Evolutionary conservation across 352 stramenopile genomes (phyloP).

Genomic region (Nothophytophthora sp.): DNA sequence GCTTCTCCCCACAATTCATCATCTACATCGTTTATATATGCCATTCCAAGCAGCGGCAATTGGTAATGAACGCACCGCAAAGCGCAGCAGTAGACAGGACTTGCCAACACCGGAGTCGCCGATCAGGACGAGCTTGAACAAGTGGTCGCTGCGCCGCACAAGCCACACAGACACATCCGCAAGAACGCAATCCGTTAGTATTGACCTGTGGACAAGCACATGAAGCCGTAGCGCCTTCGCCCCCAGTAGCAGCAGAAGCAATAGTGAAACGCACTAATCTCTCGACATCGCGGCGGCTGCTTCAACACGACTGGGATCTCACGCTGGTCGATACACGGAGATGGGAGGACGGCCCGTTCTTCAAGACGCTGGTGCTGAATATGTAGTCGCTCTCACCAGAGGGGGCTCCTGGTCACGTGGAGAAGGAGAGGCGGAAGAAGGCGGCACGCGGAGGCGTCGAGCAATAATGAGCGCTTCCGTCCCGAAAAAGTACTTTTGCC

Average conservation of each 20-base stretch:
- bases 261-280: slow-evolving; percentile 63
- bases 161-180: slow-evolving; percentile 1
- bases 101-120: slow-evolving; percentile 98
- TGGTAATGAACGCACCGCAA: slow-evolving; percentile 81
- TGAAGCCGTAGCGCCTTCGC: too few relatives aligned
- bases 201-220: too few relatives aligned
- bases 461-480: too few relatives aligned
- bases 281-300: slow-evolving; percentile 57
- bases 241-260: slow-evolving; percentile 4
- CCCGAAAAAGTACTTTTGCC: too few relatives aligned
- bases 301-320: slow-evolving; percentile 1
- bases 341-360: neutral
- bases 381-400: too few relatives aligned
- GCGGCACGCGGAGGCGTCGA: too few relatives aligned
- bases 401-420: too few relatives aligned
- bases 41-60: neutral
- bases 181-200: slow-evolving; percentile 1
- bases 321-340: slow-evolving; percentile 3
- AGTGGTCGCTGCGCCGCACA: slow-evolving; percentile 74
- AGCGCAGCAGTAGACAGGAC: slow-evolving; percentile 97
- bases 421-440: too few relatives aligned
- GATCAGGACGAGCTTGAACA: slow-evolving; percentile 99
- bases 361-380: neutral
- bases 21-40: too few relatives aligned
- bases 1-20: too few relatives aligned